These are phyloP conservation scores for Striga hermonthica DNA, from an alignment of 305 asterid species.

Conservation along the genomic window DNA sequence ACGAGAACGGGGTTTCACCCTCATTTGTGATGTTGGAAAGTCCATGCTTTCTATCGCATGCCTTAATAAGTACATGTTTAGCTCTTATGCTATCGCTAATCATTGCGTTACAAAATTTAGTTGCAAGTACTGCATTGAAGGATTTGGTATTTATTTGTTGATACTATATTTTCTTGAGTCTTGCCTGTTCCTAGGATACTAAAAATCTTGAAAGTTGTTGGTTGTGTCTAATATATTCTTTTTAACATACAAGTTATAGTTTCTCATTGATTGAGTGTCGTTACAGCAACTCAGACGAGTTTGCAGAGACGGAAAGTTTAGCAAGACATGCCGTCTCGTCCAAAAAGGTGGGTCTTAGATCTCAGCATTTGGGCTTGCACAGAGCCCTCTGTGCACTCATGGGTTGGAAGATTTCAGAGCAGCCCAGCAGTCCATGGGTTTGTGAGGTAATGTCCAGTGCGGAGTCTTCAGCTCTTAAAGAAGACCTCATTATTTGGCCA, in stretches of 20 bases:
- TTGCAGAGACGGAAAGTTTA: constrained; percentile 50
- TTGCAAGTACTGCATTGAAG: background rate
- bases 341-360: constrained; percentile 41
- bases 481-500: constrained; percentile 69
- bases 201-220: background rate
- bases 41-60: constrained; percentile 2
- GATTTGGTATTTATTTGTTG: constrained; percentile 1
- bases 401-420: constrained; percentile 56
- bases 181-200: constrained; percentile 2
- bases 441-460: constrained; percentile 40
- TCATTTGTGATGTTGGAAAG: constrained; percentile 5
- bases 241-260: constrained; percentile 15
- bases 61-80: no score
- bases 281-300: constrained; percentile 53
- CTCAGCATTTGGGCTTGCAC: constrained; percentile 65
- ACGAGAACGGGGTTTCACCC: background rate
- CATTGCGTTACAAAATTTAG: no score
- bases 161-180: constrained; percentile 17
- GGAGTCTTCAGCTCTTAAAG: constrained; percentile 43
- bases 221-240: constrained; percentile 25
- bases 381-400: constrained; percentile 56
- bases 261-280: constrained; percentile 23
- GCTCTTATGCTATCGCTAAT: no score
- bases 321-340: constrained; percentile 55
- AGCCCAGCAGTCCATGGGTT: constrained; percentile 41